These are phyloP conservation scores for Artomyces pyxidatus DNA, from an alignment of 768 basidiomycete genomes.

Conservation along the genomic window DNA sequence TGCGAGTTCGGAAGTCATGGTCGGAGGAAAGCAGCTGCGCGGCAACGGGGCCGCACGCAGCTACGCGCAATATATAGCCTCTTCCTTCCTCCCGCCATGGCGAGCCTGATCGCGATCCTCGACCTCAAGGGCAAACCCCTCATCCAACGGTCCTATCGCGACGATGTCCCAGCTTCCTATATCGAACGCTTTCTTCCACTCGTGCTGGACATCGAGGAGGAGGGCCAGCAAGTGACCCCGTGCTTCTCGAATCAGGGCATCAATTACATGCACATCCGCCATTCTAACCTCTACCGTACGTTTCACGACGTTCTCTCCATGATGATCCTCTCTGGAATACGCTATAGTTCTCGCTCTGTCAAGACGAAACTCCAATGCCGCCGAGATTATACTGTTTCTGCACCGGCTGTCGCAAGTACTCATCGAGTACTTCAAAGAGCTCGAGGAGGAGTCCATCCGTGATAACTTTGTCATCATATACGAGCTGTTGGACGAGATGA, in stretches of 20 bases:
- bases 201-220: slow-evolving; percentile 93
- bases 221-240: slow-evolving; percentile 91
- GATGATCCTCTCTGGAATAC: not conserved
- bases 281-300: slow-evolving; percentile 94
- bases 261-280: slow-evolving; percentile 98
- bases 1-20: no score
- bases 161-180: slow-evolving; percentile 84
- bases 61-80: no score
- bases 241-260: slow-evolving; percentile 93
- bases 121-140: slow-evolving; percentile 98
- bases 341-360: slow-evolving; percentile 83
- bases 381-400: slow-evolving; percentile 93
- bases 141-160: slow-evolving; percentile 93
- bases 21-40: no score
- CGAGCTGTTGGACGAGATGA: slow-evolving; percentile 98
- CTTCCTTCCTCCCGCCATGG: slow-evolving; percentile 34
- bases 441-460: slow-evolving; percentile 97
- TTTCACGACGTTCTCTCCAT: slow-evolving; percentile 9
- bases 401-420: slow-evolving; percentile 90
- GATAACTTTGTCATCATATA: slow-evolving; percentile 99
- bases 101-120: slow-evolving; percentile 82
- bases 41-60: no score
- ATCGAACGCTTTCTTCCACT: slow-evolving; percentile 93
- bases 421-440: slow-evolving; percentile 98
- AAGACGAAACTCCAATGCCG: slow-evolving; percentile 91